Conservation (phyloP, 257 asterid species). For the Buddleja alternifolia region DNA sequence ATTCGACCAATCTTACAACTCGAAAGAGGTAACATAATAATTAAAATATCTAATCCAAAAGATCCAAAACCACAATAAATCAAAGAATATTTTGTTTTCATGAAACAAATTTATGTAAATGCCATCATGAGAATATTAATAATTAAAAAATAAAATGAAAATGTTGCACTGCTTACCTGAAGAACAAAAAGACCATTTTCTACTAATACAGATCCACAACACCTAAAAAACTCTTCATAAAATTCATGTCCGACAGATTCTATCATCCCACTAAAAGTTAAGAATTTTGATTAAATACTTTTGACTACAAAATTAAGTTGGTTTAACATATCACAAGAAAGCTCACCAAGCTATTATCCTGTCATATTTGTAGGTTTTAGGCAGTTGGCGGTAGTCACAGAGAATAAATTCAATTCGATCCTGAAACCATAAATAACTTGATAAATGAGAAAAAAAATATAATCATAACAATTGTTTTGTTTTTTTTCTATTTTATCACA, state of each 20-base stretch:
- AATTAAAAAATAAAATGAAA: background rate
- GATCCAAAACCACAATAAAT: too few species aligned
- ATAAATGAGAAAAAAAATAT: too few species aligned
- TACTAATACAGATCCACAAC: constrained; percentile 50
- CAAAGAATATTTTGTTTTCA: too few species aligned
- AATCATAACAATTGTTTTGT: too few species aligned
- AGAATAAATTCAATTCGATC: constrained; percentile 51
- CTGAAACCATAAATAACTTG: too few species aligned
- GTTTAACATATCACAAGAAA: background rate
- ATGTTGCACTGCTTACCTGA: constrained; percentile 38
- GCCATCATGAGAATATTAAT: background rate
- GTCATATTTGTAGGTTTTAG: constrained; percentile 49
- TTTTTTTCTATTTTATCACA: too few species aligned
- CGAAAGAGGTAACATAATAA: too few species aligned
- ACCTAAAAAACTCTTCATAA: constrained; percentile 50
- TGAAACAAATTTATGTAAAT: too few species aligned
- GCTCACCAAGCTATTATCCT: constrained; percentile 59
- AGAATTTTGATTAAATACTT: background rate
- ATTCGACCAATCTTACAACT: too few species aligned
- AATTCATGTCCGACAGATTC: constrained; percentile 71
- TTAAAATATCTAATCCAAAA: too few species aligned
- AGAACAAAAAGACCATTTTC: constrained; percentile 53
- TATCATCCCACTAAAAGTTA: constrained; percentile 55
- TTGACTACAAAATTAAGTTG: too few species aligned
- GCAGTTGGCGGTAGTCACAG: constrained; percentile 62